Evolutionary conservation across 2,329 filamentous ascomycete species (phyloP), one percentile per base, ranked within the genome.

Genomic region (Trichoderma simmonsii): DNA sequence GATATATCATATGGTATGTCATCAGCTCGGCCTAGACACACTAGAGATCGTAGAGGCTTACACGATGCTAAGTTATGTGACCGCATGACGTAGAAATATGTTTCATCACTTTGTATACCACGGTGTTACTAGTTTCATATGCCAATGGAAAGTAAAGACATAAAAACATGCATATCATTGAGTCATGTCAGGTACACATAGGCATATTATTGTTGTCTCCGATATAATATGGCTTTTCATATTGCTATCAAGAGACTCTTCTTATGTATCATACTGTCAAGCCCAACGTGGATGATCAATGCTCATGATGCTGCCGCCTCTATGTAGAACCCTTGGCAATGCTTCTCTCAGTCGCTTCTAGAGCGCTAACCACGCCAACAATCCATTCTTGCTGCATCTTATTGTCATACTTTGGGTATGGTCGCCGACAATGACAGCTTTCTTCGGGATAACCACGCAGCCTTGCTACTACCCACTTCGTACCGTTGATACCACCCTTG

Each of bases 401-500:
- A 54, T 81, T 79, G n/a, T 72, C 71, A 74, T 84, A 90, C 74
- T 81, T 79, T 1, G 87, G 87, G 74, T 88, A 89, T 18, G 87
- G 87, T 65, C 85, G 79, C 60, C 88, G 81, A 77, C 86, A 89
- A 76, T 88, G 84, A 66, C 82, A 82, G 76, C 83, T 87, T 18
- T 81, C 79, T 36, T 83, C 77, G 1, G 86, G 83, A 75, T 89
- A 89, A n/a, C 85, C 86, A 21, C 80, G 80, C 30, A 85, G 77
- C 76, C 88, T 85, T 48, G 84, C 85, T 43, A 89, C 86, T n/a
- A 88, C 83, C 83, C 85, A 89, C 77, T 89, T 89, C 8, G 85
- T 89, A 11, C 88, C 87, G 75, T 88, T 89, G 77, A 90, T 88
- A n/a, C 86, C 87, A 4, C 86, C 85, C 77, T 87, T 88, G 32